These are phyloP conservation scores for Kwoniella heveanensis DNA, from an alignment of 768 basidiomycete species.

Conservation along the genomic window DNA sequence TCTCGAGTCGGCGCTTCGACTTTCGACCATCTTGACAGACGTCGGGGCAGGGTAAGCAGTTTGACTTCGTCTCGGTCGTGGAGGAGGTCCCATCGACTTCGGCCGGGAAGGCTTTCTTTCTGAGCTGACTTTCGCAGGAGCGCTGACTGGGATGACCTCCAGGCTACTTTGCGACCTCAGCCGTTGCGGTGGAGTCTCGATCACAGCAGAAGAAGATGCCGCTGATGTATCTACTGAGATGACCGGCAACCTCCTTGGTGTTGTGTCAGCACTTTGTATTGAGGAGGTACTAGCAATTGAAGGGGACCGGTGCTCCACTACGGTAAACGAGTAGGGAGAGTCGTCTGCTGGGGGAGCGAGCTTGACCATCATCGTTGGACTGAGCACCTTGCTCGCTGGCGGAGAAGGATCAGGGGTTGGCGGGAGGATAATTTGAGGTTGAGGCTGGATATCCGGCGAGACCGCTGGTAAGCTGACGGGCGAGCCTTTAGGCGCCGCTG, in stretches of 20 bases:
- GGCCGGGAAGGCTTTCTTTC: constrained; percentile 16
- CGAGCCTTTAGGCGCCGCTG: constrained; percentile 34
- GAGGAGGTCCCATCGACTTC: constrained; percentile 31
- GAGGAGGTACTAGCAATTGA: background rate
- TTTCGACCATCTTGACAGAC: constrained; percentile 37
- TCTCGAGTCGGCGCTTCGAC: constrained; percentile 31
- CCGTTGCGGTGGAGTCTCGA: constrained; percentile 7
- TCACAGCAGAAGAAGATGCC: background rate
- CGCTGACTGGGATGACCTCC: constrained; percentile 6
- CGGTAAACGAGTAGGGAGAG: constrained; percentile 10
- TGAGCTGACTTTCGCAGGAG: constrained; percentile 9
- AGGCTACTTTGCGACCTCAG: constrained; percentile 4
- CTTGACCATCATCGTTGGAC: constrained; percentile 41
- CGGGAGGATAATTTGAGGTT: constrained; percentile 19
- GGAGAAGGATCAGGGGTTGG: constrained; percentile 42
- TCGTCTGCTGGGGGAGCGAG: constrained; percentile 44
- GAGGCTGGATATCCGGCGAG: constrained; percentile 19
- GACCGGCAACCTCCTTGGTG: constrained; percentile 15
- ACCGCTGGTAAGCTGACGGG: constrained; percentile 26
- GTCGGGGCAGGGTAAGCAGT: constrained; percentile 25
- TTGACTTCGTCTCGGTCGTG: constrained; percentile 33
- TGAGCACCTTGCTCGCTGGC: constrained; percentile 34
- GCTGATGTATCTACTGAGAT: constrained; percentile 17
- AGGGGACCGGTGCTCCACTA: constrained; percentile 1
- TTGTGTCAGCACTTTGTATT: background rate